Evolutionary conservation across 1,139 yeast species (phyloP).

Genomic region (Yueomyces sp.): DNA sequence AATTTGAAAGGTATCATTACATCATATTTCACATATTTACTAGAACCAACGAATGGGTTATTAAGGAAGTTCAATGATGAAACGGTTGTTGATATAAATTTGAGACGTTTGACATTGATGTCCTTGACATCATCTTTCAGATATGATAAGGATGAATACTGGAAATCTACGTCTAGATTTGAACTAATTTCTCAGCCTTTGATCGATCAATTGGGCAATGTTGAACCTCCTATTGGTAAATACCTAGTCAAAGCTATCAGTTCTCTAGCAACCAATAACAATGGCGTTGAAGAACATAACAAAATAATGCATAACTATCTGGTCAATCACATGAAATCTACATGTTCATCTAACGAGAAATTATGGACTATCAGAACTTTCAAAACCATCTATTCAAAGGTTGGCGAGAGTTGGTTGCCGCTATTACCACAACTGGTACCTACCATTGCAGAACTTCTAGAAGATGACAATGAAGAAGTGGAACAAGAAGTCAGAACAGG

Average conservation of each 20-base stretch:
- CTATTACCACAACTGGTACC: constrained; percentile 92
- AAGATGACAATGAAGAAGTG: constrained; percentile 89
- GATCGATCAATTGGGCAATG: constrained; percentile 48
- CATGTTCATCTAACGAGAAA: constrained; percentile 43
- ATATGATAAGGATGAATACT: constrained; percentile 85
- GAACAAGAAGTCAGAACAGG: constrained; percentile 87
- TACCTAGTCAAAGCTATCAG: constrained; percentile 71
- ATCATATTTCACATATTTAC: constrained; percentile 69
- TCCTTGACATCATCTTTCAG: constrained; percentile 71
- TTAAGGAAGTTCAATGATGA: constrained; percentile 36
- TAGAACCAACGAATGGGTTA: constrained; percentile 55
- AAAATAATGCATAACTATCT: constrained; percentile 45
- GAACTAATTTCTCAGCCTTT: constrained; percentile 54
- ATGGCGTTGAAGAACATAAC: constrained; percentile 78
- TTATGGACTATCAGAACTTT: constrained; percentile 75
- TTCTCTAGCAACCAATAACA: constrained; percentile 54
- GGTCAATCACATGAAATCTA: constrained; percentile 43
- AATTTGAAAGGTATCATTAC: constrained; percentile 79
- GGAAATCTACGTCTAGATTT: constrained; percentile 83
- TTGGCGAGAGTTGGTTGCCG: constrained; percentile 90
- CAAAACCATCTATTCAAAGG: constrained; percentile 73
- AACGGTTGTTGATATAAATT: constrained; percentile 30
- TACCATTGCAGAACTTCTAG: constrained; percentile 83
- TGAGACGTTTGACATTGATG: constrained; percentile 59
- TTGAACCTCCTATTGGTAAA: constrained; percentile 63